Percentiles rank a stretch among this genome's conserved stretches.
Conservation (phyloP, 805 yeast genomes). For the Candida orba region DNA sequence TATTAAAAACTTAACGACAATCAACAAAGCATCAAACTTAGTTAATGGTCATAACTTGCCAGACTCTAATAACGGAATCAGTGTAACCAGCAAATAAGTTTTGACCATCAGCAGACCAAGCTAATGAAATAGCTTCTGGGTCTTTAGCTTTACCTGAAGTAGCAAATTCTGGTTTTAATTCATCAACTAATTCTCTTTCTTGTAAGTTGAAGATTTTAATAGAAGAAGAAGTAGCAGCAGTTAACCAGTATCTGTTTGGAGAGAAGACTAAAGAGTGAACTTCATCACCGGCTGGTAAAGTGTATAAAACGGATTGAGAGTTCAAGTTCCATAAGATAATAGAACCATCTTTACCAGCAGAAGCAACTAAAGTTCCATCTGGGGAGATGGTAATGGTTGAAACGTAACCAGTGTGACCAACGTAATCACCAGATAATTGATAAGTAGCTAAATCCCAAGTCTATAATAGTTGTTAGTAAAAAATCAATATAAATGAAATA, state of each 20-base stretch:
- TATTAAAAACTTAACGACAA: constrained; percentile 4
- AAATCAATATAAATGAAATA: background rate
- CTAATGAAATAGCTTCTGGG: constrained; percentile 96
- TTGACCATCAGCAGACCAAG: constrained; percentile 99
- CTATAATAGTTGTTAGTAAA: constrained; percentile 52
- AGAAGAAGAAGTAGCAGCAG: constrained; percentile 98
- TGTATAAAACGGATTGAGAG: constrained; percentile 80
- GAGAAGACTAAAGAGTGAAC: constrained; percentile 98
- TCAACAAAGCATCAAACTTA: constrained; percentile 10
- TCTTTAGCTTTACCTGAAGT: constrained; percentile 84
- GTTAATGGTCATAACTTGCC: constrained; percentile 93
- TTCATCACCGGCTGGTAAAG: constrained; percentile 92
- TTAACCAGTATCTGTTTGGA: constrained; percentile 99
- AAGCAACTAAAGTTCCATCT: constrained; percentile 98
- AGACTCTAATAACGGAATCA: constrained; percentile 98
- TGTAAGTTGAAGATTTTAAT: constrained; percentile 98
- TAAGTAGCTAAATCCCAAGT: constrained; percentile 89
- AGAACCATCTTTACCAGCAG: constrained; percentile 99
- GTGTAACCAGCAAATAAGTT: constrained; percentile 99
- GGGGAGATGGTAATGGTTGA: constrained; percentile 97
- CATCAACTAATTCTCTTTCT: constrained; percentile 90
- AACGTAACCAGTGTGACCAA: constrained; percentile 99
- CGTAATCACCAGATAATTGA: constrained; percentile 88
- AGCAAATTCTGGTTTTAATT: constrained; percentile 96
- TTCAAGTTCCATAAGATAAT: constrained; percentile 97